These are phyloP conservation scores for Kuraishia piskuri DNA, from an alignment of 805 yeast genomes.

Conservation along the genomic window DNA sequence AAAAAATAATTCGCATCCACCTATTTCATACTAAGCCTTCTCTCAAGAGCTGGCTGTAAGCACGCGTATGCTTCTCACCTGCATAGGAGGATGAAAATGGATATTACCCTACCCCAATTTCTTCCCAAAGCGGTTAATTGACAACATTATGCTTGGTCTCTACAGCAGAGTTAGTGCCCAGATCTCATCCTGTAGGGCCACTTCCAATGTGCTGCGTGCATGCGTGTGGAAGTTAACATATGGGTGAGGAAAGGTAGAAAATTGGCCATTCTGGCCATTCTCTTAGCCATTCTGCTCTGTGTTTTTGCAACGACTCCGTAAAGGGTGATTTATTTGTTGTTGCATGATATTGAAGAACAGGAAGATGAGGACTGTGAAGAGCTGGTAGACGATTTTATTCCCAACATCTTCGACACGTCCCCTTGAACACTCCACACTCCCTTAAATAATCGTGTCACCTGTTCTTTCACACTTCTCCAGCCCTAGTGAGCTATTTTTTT, in stretches of 20 bases:
- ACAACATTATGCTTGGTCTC: not conserved
- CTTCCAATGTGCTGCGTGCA: not conserved
- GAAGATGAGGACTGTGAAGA: not conserved
- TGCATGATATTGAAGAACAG: too few species aligned
- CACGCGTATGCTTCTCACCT: not conserved
- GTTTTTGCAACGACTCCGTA: not conserved
- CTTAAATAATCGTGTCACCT: not conserved
- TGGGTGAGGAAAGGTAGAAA: not conserved
- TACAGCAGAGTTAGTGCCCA: not conserved
- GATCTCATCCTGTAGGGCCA: not conserved
- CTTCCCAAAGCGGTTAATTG: not conserved
- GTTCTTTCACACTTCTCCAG: not conserved
- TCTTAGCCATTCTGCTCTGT: not conserved
- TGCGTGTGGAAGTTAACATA: not conserved
- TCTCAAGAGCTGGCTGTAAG: not conserved
- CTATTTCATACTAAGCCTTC: not conserved
- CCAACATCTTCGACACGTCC: not conserved
- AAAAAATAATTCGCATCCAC: not conserved
- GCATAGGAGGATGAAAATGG: not conserved
- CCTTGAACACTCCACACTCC: not conserved
- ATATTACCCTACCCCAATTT: not conserved
- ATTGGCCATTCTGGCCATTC: not conserved
- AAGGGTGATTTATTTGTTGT: not conserved
- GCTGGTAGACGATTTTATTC: not conserved
- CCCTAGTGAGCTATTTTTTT: not conserved